phyloP scores from a whole-genome alignment of 371 early-diverging fungal genomes.

The Mortierella sp. region DNA sequence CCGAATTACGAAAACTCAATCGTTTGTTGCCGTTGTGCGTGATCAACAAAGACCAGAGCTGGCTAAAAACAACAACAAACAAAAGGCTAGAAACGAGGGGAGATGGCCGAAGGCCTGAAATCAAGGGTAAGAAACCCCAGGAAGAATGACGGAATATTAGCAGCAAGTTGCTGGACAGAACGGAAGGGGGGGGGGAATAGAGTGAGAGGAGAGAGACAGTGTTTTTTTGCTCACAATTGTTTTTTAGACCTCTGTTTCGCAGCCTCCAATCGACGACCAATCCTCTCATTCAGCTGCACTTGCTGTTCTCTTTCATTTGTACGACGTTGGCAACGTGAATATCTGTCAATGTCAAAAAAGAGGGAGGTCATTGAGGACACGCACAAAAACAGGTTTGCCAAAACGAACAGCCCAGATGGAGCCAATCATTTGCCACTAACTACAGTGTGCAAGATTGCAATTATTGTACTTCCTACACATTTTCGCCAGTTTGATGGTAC shows the following conservation, averaged over 20 bases:
- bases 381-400: neutral
- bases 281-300: neutral
- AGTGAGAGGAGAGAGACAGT: neutral
- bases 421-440: neutral
- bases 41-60: no score
- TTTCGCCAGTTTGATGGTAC: no score
- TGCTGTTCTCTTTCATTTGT: neutral
- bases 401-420: neutral
- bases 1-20: neutral
- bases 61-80: no score
- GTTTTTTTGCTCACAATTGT: neutral
- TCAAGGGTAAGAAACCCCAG: neutral
- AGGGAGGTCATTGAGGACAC: neutral
- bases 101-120: no score
- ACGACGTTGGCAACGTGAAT: slow-evolving; percentile 8
- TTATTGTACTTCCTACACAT: neutral
- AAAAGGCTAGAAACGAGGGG: no score
- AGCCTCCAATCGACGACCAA: neutral
- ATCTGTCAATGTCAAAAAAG: neutral
- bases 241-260: neutral
- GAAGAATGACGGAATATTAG: no score
- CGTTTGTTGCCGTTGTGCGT: no score
- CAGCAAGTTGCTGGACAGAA: neutral
- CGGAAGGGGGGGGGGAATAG: neutral
- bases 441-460: neutral